Conservation (phyloP, 2,329 filamentous ascomycete species). For the Colletotrichum sp. region DNA sequence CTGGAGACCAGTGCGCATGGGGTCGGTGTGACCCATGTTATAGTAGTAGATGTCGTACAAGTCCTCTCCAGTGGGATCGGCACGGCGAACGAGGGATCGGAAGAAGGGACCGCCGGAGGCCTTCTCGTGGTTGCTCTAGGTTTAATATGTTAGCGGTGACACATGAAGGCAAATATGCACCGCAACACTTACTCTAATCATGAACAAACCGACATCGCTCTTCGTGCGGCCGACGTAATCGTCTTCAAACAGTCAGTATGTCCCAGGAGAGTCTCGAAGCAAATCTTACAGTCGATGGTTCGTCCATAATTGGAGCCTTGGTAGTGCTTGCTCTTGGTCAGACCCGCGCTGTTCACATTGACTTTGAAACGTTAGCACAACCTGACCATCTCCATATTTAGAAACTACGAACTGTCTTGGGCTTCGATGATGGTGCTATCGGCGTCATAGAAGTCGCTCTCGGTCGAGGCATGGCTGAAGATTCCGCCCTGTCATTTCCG, state of each 20-base stretch:
- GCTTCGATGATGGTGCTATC: slow-evolving; percentile 37
- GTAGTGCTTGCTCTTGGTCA: slow-evolving; percentile 45
- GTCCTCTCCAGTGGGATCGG: slow-evolving; percentile 37
- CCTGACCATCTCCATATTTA: neutral
- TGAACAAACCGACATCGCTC: slow-evolving; percentile 37
- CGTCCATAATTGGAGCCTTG: slow-evolving; percentile 39
- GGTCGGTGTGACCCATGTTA: slow-evolving; percentile 46
- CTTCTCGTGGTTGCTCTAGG: slow-evolving; percentile 42
- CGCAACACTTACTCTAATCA: slow-evolving; percentile 30
- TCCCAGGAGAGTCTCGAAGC: neutral
- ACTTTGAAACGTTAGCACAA: neutral
- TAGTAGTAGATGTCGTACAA: slow-evolving; percentile 49
- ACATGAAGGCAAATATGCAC: neutral
- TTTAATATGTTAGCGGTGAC: neutral
- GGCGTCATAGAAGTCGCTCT: slow-evolving; percentile 35
- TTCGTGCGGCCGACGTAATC: slow-evolving; percentile 42
- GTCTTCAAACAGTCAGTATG: slow-evolving; percentile 33
- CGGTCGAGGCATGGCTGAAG: slow-evolving; percentile 29
- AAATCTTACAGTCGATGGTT: neutral
- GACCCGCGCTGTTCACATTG: slow-evolving; percentile 28
- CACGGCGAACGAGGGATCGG: slow-evolving; percentile 41
- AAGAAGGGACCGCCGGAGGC: slow-evolving; percentile 44
- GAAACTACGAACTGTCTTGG: slow-evolving; percentile 24
- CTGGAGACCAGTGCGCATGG: slow-evolving; percentile 44
- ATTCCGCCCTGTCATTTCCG: slow-evolving; percentile 24